Base-by-base conservation (phyloP, 305 asterid genomes). In the Fraxinus albicans region DNA sequence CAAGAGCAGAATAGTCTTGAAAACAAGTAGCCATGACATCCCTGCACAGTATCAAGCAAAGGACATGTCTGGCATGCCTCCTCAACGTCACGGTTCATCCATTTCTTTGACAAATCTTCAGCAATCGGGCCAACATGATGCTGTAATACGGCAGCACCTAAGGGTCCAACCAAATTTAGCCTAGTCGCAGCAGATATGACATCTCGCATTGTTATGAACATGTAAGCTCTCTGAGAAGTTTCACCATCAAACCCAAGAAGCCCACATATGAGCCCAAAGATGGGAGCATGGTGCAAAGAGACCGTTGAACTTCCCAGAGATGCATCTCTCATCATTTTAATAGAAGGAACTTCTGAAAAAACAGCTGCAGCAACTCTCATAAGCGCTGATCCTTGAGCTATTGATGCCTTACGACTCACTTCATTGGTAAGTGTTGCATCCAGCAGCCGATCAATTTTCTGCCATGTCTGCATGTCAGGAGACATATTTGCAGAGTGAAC, bases 51-150 rank as follows among this genome's bases (percentile, higher is more conserved):
- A 72, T 96, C 99, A 40, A 96, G 92, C 90, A 96, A 82, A 12
- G 99, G 99, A 83, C 88, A 87, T 23, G 93, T 92, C 89, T 96
- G 99, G 40, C 98, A 96, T 4, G 97, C 99, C 81, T 94, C 97
- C 29, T 94, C 94, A n/a, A 89, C 91, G 6, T 78, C 83, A 2
- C 98, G 92, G 60, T 91, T 89, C 97, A 90, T 93, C 99, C 99
- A 96, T 88, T 90, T 94, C 36, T 21, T 86, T 2, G 88, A 88
- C 84, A 93, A 69, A 25, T 84, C 90, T 87, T 96, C 99, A 0
- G 94, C 98, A 47, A 85, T 47, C 3, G 79, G 63, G 50, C 95
- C 89, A 80, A 94, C 74, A 84, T 86, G 89, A 83, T 96, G 99
- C 76, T 92, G 99, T 82, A 96, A 44, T 9, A 91, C 92, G 6